These are phyloP conservation scores for Lycium barbarum DNA, from an alignment of 257 asterid genomes.

Conservation along the genomic window DNA sequence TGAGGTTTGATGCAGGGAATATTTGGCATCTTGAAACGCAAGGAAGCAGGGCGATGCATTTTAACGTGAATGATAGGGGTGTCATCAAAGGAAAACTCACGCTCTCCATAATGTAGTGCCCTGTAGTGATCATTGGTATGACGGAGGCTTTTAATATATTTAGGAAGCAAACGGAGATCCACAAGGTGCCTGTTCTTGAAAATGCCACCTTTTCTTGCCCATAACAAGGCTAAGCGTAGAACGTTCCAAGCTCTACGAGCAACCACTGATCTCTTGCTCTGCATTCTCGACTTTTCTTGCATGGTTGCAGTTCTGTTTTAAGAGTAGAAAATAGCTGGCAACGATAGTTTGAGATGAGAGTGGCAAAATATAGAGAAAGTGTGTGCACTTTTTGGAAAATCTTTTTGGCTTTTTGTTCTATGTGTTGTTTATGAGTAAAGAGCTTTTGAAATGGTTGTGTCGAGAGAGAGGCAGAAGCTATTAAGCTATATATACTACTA, in stretches of 20 bases:
- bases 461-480: background rate
- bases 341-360: background rate
- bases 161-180: slow-evolving; percentile 50
- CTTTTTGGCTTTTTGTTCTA: background rate
- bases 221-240: slow-evolving; percentile 64
- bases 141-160: slow-evolving; percentile 57
- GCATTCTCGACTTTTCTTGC: slow-evolving; percentile 44
- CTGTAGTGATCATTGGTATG: slow-evolving; percentile 31
- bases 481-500: background rate
- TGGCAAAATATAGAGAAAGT: background rate
- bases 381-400: background rate
- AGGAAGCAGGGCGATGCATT: slow-evolving; percentile 78
- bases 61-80: slow-evolving; percentile 65
- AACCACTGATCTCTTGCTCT: slow-evolving; percentile 41
- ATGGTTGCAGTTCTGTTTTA: background rate
- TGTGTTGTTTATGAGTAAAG: background rate
- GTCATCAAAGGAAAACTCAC: slow-evolving; percentile 71
- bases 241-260: slow-evolving; percentile 63
- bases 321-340: background rate
- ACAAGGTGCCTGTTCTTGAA: slow-evolving; percentile 47
- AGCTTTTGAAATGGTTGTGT: background rate
- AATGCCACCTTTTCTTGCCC: slow-evolving; percentile 72
- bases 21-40: slow-evolving; percentile 69
- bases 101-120: slow-evolving; percentile 65
- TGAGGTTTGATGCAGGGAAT: slow-evolving; percentile 78